Base-by-base conservation (phyloP, 768 basidiomycete genomes). In the Suillus americanus region DNA sequence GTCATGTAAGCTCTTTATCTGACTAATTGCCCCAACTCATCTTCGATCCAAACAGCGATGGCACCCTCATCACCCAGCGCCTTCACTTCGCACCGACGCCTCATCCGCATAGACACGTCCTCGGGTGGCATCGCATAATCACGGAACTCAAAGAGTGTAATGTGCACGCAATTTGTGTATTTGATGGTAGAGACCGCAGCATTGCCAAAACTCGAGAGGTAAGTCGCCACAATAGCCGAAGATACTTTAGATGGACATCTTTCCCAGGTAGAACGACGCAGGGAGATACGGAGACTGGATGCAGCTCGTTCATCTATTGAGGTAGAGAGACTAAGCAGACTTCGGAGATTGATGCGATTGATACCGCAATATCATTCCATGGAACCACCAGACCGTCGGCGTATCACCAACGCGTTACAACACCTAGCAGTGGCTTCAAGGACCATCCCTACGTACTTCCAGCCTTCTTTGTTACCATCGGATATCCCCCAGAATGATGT, bases 21-120 rank as follows among this genome's bases (percentile, higher is more conserved):
- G 37, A n/a, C 40, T 53, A 43, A 53, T 51, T 59, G 5, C 61
- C 33, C 56, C 59, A 55, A 46, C 65, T 66, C 63, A 64, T 48
- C 46, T 57, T 64, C 50, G 18, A 60, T 56, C 62, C 25, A 61
- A 12, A 59, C 69, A 94, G 93, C 51, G 93, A 95, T 81, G 93
- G 88, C 54, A 95, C 92, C 8, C 87, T 95, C 63, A 83, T 95
- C 71, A 95, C 92, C 0, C 91, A 92, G 71, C 85, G 92, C 28
- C 81, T 94, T 53, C 90, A 94, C 71, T 95, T 88, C 74, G 83
- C 88, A 0, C 87, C 82, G 16, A 76, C 81, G 60, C 86, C 88
- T 2, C 87, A 92, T 71, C 79, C 77, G 0, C 80, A 87, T 68
- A 83, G 89, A 37, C 93, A 95, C 74, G 81, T 94, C 25, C 76